phyloP scores from a whole-genome alignment of 192 early-diverging fungal species.

The Coemansia sp. region DNA sequence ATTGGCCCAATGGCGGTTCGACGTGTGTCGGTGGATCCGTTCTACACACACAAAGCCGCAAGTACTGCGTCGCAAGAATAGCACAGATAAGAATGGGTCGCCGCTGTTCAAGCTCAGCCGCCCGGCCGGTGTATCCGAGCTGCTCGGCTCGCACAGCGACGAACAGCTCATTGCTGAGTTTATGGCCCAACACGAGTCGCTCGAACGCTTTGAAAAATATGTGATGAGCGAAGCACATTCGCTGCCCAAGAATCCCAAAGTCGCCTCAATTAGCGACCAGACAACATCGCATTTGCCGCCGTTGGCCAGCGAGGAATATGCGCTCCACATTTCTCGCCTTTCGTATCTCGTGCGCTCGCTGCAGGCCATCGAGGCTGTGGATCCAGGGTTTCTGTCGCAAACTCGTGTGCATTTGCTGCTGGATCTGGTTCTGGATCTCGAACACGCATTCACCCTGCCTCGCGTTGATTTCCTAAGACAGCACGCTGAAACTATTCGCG shows the following conservation, averaged over 20 bases:
- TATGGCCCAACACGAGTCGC: constrained; percentile 25
- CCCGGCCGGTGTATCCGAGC: constrained; percentile 21
- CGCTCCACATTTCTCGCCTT: constrained; percentile 27
- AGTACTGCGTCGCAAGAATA: constrained; percentile 25
- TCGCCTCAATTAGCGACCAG: constrained; percentile 27
- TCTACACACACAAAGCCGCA: constrained; percentile 19
- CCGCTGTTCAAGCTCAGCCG: constrained; percentile 25
- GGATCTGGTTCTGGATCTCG: constrained; percentile 42
- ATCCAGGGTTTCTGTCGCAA: constrained; percentile 33
- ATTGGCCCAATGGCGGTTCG: constrained; percentile 12
- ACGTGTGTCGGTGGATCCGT: constrained; percentile 38
- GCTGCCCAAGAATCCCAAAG: constrained; percentile 14
- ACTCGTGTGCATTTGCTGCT: constrained; percentile 37
- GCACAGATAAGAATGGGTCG: background rate
- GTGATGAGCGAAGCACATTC: constrained; percentile 23
- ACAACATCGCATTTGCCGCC: constrained; percentile 36
- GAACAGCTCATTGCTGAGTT: constrained; percentile 26
- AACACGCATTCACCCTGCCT: constrained; percentile 31
- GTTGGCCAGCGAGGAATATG: constrained; percentile 41
- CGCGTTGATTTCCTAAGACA: constrained; percentile 38
- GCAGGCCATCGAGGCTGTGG: constrained; percentile 39
- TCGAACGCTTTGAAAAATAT: constrained; percentile 29
- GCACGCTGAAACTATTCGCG: constrained; percentile 35
- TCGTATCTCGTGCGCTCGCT: constrained; percentile 38
- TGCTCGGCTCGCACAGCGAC: constrained; percentile 22